Base-by-base conservation (phyloP, 257 asterid genomes). In the Eucommia ulmoides region DNA sequence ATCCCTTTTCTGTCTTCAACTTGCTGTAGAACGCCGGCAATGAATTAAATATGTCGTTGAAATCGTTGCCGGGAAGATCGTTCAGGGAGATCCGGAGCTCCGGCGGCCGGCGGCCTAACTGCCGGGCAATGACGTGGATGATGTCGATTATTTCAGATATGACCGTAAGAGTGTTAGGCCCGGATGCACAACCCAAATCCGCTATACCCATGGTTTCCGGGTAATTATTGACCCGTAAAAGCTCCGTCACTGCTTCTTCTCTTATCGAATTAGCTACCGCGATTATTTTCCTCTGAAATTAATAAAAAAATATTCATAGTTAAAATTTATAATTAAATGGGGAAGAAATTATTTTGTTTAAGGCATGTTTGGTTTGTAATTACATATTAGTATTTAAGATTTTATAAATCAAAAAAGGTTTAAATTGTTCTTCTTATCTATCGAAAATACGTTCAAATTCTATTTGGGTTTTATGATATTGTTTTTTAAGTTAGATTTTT, bases 211-310 rank as follows among this genome's bases (percentile, higher is more conserved):
- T 12, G 24, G 49, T 52, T 5, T 60, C 33, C 38, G 38, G 74
- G 19, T 20, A 41, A 12, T 66, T 53, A 10, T 44, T 68, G 25
- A 22, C 35, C n/a, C n/a, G n/a, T 35, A 81, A 0, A 7, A 55
- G 45, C 0, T 45, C 73, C 2, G 20, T 23, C n/a, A 82, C 66
- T 7, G 83, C 83, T 53, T 77, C 69, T 45, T 64, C 68, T 14
- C 79, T 45, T 3, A 51, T 54, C 16, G 66, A 46, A 17, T 51
- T 54, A n/a, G 49, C 80, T 0, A 18, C 24, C 19, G 73, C 64
- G 55, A 82, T 68, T 68, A 82, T 82, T 52, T 68, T 64, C 60
- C 52, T 82, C 95, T 85, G 72, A 73, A 59, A 55, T n/a, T n/a
- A n/a, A n/a, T n/a, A n/a, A n/a, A n/a, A n/a, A n/a, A n/a, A n/a